Evolutionary conservation across 148 eudicot genomes (phyloP), one percentile per base, ranked within the genome.

Genomic region (Amaranthus palmeri): DNA sequence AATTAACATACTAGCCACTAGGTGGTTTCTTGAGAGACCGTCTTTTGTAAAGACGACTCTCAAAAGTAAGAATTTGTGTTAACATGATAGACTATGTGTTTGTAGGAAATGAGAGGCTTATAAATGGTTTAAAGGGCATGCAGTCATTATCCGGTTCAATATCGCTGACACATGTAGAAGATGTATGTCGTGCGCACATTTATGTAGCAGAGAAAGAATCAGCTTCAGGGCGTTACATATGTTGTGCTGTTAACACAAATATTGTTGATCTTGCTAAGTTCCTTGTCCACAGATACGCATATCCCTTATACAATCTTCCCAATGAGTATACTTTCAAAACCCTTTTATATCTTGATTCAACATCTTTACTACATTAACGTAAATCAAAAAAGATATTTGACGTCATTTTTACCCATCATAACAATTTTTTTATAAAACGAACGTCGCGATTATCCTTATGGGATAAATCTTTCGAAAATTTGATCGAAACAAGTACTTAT

Each of bases 161-260:
- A 63, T 84, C 88, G 41, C 72, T 88, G 7, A 41, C 88, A 6
- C 88, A 88, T 56, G 92, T 86, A 12, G 92, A 88, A 54, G 92
- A 88, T 83, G 92, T 88, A 5, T 84, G 89, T 71, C 78, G 85
- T 0, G 92, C 92, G 11, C 92, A 88, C 77, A 58, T 88, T 7
- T 83, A 79, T 15, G 67, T 88, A n/a, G 90, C 88, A 0, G 92
- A 88, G 81, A 88, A 86, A 60, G 78, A 84, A 49, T 84, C 92
- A 11, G 92, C 90, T 45, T 79, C 88, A 52, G 92, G 92, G 25
- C 83, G 92, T 15, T 88, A 88, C 73, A 79, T 82, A 6, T 88
- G 92, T 77, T 70, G 84, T 68, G 85, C 81, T 13, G 80, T 74
- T 10, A 88, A 88, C 73, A 86, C 90, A 5, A 83, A 85, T 71